Base-by-base conservation (phyloP, 2,329 filamentous ascomycete genomes). In the Ophiostoma pallidulum region DNA sequence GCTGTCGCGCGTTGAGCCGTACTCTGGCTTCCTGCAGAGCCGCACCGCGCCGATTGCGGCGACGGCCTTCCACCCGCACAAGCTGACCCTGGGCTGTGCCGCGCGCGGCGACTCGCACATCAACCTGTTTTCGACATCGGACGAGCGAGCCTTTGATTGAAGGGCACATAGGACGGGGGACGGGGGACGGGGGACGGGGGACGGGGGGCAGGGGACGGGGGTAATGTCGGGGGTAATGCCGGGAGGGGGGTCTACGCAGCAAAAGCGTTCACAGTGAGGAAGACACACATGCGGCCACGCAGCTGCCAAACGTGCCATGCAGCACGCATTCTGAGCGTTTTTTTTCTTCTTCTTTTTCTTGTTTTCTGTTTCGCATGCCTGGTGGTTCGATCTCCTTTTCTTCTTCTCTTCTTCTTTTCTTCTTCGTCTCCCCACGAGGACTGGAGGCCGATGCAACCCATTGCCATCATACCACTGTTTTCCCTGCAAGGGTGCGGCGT, bases 41-140 rank as follows among this genome's bases (percentile, higher is more conserved):
- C 83, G 86, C 44, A 82, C 83, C 49, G 79, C 82, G 7, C 85
- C 92, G 1, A 94, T 98, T 55, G 82, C 89, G 3, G 78, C 86
- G 31, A 95, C 91, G 8, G 85, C 90, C 0, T 98, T 97, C 71
- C 92, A 98, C 66, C 92, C 92, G 1, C 92, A 98, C 64, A 80
- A 85, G 45, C 90, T 94, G 68, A 82, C 96, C 64, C 75, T 98
- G 52, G 90, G 88, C 31, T 92, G 86, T 58, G 86, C 90, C 2
- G 86, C 89, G 4, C 75, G 87, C 37, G 86, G 89, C 48, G 90
- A 96, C 61, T 80, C 90, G 51, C 86, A 96, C 62, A 82, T 98
- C 59, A 96, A 94, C 62, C 73, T 97, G 24, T 94, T 91, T 60
- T 81, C 78, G 28, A 89, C 84, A 64, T 56, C 54, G 5, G 44